These are phyloP conservation scores for Coemansia sp. DNA, from an alignment of 192 early-diverging fungal species.

Conservation along the genomic window DNA sequence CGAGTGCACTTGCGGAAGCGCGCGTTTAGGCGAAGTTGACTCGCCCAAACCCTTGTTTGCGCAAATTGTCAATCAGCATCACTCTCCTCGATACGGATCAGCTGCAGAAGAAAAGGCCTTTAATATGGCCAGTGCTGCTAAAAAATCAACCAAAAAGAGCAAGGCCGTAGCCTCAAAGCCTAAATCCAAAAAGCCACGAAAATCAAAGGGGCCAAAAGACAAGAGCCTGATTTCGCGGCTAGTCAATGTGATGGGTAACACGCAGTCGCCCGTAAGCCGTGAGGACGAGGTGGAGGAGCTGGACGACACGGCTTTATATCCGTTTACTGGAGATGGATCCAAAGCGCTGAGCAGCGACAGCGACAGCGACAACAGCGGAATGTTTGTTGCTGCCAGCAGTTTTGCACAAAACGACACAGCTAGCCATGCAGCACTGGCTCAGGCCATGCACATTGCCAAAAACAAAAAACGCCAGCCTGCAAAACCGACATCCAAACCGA, in stretches of 20 bases:
- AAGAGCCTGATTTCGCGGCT: constrained; percentile 36
- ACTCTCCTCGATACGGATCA: neutral
- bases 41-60: constrained; percentile 34
- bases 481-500: constrained; percentile 1
- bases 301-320: neutral
- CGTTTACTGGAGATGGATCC: neutral
- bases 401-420: constrained; percentile 1
- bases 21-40: constrained; percentile 9
- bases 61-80: constrained; percentile 18
- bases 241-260: constrained; percentile 26
- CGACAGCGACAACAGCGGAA: constrained; percentile 2
- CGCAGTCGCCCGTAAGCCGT: neutral
- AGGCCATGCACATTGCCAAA: constrained; percentile 7
- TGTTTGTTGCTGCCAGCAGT: constrained; percentile 14
- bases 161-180: neutral
- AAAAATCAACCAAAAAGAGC: neutral
- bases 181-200: constrained; percentile 4
- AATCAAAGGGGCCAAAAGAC: constrained; percentile 14
- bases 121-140: neutral
- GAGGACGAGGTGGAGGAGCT: constrained; percentile 11
- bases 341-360: constrained; percentile 13
- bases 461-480: constrained; percentile 9
- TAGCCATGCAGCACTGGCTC: constrained; percentile 1
- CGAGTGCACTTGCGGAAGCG: constrained; percentile 41
- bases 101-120: neutral